phyloP scores from a whole-genome alignment of 306 rosid species.

The Sphenostylis stenocarpa region DNA sequence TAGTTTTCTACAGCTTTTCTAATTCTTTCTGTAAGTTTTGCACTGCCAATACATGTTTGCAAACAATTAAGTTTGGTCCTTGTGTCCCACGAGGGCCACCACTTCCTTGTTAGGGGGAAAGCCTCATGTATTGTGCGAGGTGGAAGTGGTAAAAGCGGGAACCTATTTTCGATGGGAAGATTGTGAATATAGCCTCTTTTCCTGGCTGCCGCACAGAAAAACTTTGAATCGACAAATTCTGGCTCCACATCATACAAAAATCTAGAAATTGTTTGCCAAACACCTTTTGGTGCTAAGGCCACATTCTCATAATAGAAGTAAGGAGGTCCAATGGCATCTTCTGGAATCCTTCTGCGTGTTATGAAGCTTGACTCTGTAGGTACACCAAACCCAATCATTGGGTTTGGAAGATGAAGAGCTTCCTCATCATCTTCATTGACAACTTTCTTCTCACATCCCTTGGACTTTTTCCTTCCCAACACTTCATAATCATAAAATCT shows the following conservation, averaged over 20 bases:
- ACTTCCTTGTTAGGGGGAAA: slow-evolving; percentile 73
- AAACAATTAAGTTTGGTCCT: slow-evolving; percentile 78
- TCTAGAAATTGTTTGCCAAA: slow-evolving; percentile 86
- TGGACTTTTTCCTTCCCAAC: slow-evolving; percentile 58
- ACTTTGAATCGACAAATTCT: slow-evolving; percentile 89
- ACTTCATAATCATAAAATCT: slow-evolving; percentile 52
- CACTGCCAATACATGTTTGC: slow-evolving; percentile 76
- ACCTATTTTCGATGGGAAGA: slow-evolving; percentile 75
- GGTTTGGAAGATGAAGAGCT: slow-evolving; percentile 66
- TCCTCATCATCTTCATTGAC: slow-evolving; percentile 68
- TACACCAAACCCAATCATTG: slow-evolving; percentile 89
- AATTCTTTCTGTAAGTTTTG: slow-evolving; percentile 71
- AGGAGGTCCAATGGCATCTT: slow-evolving; percentile 80
- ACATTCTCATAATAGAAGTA: slow-evolving; percentile 96
- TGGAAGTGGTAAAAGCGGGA: slow-evolving; percentile 83
- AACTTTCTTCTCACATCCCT: slow-evolving; percentile 37
- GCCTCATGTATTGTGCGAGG: slow-evolving; percentile 74
- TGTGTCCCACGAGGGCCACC: slow-evolving; percentile 98
- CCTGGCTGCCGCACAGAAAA: slow-evolving; percentile 87
- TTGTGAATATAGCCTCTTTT: slow-evolving; percentile 93
- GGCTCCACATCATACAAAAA: slow-evolving; percentile 81
- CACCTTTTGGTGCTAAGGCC: slow-evolving; percentile 94
- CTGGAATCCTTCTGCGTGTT: slow-evolving; percentile 59
- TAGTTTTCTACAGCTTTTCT: slow-evolving; percentile 66
- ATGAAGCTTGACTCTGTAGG: slow-evolving; percentile 53